Base-by-base conservation (phyloP, 805 yeast species). In the Kluyveromyces aestuarii region DNA sequence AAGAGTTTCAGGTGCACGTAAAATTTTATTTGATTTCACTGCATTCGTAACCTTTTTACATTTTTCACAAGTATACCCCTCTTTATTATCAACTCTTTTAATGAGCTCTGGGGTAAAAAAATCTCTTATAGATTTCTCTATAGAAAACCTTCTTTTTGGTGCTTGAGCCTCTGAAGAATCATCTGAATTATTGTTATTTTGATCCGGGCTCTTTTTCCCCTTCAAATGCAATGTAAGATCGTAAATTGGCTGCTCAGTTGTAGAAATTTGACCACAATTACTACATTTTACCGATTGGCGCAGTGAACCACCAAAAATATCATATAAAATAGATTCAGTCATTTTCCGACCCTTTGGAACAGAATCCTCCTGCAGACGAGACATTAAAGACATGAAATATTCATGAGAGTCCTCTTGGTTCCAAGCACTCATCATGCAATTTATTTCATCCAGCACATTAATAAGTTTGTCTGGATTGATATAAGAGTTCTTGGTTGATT, bases 361-460 rank as follows among this genome's bases (percentile, higher is more conserved):
- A 11, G 87, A 77, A 62, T 90, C 97, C 62, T 90, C 97, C 67
- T 90, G 98, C 46, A 90, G 69, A 46, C 96, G 71, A 8, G 91
- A 80, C 75, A 90, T 76, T 52, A 90, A 71, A 11, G 96, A 87
- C 97, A 90, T 90, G 64, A 84, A 87, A 69, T 90, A 93, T 68
- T 93, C 99, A 67, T 93, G 99, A 0, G 96, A 85, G 67, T 93
- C 99, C 67, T 93, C 98, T 66, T 93, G 99, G 67, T 88, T 90
- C 96, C 96, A 90, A 64, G 83, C 93, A 41, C 89, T 81, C 96
- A 90, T 88, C 96, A 87, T 87, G 63, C 96, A 87, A 66, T 89
- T 89, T 58, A 91, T 87, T 58, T 87, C 96, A 45, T 77, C 86
- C 49, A 87, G 71, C 55, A 88, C 74, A 46, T 74, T 73, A 50